Evolutionary conservation across 768 basidiomycete species (phyloP), one percentile per base, ranked within the genome.

Genomic region (Amanita fuliginea): DNA sequence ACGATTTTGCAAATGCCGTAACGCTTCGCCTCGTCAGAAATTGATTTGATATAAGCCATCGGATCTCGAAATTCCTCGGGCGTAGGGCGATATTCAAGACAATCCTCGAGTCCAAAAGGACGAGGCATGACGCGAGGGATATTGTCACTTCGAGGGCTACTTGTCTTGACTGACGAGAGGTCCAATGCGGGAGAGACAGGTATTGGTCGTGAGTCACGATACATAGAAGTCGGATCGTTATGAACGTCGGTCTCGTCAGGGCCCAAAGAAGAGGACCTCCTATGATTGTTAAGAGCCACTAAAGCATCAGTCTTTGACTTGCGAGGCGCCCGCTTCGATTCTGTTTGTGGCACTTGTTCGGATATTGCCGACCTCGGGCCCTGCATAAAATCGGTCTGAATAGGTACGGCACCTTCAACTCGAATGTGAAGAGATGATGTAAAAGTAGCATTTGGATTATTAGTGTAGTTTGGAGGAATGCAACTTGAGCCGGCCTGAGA

Each of bases 1-100:
- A 97, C 78, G 50, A 99, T 81, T 71, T 99, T 99, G 70, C 90
- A 94, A 58, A 99, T 92, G 21, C 96, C 96, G 61, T 78, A 90
- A 42, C 78, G 67, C 61, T 72, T 75, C 0, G 86, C 95, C 28
- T 71, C 66, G 46, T 78, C 77, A 16, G 82, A 75, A 55, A 94
- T 86, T 51, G 81, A 80, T 62, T 78, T 80, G 64, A 99, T 87
- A 66, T 97, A 99, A 39, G 78, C 76, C 85, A 96, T 85, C 33
- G 95, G 92, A 68, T 97, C 90, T 61, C 78, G 80, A 66, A 93
- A 99, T 65, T 99, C 87, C 51, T 92, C 94, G n/a, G 68, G 61
- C 1, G 83, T 86, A 19, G 96, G 96, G 64, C 83, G 85, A 62
- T 80, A 99, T 56, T 80, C 80, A 4, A 90, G 96, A 57, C 91